phyloP scores from a whole-genome alignment of 2,329 filamentous ascomycete species.

The Ophiostoma tasmaniense region DNA sequence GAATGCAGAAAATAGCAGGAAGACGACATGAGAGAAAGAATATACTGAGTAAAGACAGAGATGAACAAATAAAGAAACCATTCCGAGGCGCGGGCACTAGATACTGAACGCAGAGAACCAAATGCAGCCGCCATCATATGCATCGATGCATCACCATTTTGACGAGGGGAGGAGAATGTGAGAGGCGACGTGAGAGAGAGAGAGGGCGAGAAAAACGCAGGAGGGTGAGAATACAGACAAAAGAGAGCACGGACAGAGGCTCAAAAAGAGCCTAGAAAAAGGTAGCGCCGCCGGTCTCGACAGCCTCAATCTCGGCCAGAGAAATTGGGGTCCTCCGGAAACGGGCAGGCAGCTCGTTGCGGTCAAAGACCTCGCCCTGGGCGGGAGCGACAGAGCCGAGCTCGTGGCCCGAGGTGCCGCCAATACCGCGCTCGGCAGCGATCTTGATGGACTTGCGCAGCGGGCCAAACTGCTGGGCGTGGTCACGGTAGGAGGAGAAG shows the following conservation, averaged over 20 bases:
- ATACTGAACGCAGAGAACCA: neutral
- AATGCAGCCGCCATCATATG: slow-evolving; percentile 5
- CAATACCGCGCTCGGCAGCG: slow-evolving; percentile 36
- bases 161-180: neutral
- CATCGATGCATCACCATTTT: neutral
- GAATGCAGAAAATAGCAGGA: neutral
- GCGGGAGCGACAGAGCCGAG: slow-evolving; percentile 65
- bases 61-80: neutral
- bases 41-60: neutral
- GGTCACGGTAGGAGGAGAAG: slow-evolving; percentile 70
- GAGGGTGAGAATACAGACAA: no score
- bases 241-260: neutral
- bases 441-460: slow-evolving; percentile 50
- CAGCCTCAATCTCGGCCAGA: slow-evolving; percentile 82
- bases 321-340: slow-evolving; percentile 71
- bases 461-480: slow-evolving; percentile 70
- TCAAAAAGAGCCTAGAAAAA: slow-evolving; percentile 27
- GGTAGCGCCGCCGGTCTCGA: slow-evolving; percentile 83
- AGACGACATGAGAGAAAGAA: neutral
- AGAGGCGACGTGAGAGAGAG: neutral
- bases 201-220: neutral
- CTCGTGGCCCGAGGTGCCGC: slow-evolving; percentile 56
- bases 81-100: neutral
- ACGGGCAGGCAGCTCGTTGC: slow-evolving; percentile 73
- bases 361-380: slow-evolving; percentile 76